Evolutionary conservation across 768 basidiomycete genomes (phyloP).

Genomic region (Phallus indusiatus): DNA sequence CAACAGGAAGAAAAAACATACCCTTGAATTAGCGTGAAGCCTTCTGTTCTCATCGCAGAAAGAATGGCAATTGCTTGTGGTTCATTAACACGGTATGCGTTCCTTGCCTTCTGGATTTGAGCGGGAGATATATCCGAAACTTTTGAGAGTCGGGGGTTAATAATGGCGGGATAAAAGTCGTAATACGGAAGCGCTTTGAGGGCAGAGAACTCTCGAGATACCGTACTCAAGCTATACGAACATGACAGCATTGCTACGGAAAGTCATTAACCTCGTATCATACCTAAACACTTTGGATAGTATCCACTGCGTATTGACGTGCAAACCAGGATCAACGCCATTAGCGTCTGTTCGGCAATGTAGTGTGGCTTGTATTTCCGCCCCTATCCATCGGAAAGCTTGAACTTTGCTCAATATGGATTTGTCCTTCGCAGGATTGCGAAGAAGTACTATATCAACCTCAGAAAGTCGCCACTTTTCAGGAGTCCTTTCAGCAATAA

Average conservation of each 20-base stretch:
- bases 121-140: constrained; percentile 23
- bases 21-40: constrained; percentile 95
- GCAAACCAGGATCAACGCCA: constrained; percentile 49
- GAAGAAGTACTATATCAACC: constrained; percentile 76
- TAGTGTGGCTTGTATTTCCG: constrained; percentile 47
- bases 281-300: constrained; percentile 80
- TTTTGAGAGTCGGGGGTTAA: constrained; percentile 53
- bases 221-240: constrained; percentile 70
- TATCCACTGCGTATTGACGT: constrained; percentile 58
- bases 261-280: constrained; percentile 16
- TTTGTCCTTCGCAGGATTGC: constrained; percentile 42
- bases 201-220: constrained; percentile 88
- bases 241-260: not conserved
- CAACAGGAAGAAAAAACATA: constrained; percentile 23
- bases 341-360: constrained; percentile 39
- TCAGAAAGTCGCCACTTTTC: constrained; percentile 69
- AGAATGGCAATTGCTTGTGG: constrained; percentile 90
- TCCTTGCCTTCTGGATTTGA: constrained; percentile 61
- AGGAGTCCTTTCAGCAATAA: constrained; percentile 45
- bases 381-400: constrained; percentile 30
- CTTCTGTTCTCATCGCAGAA: constrained; percentile 56
- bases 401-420: constrained; percentile 66
- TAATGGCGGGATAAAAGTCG: constrained; percentile 60
- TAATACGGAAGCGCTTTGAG: constrained; percentile 76
- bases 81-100: constrained; percentile 69